These are phyloP conservation scores for Gonapodya prolifera DNA, from an alignment of 192 early-diverging fungal species.

Conservation along the genomic window DNA sequence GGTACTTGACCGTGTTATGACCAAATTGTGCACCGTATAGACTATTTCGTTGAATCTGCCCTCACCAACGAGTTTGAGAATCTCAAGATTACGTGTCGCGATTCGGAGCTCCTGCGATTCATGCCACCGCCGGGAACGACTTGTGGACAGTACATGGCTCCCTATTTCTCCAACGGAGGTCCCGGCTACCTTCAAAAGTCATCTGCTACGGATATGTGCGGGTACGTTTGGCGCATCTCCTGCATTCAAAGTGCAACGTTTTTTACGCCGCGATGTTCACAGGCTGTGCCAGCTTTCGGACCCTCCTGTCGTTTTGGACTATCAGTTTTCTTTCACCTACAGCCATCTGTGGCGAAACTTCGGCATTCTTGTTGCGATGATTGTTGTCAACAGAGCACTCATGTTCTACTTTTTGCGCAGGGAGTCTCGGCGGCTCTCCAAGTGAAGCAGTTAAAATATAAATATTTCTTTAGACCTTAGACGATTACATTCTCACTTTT, in stretches of 20 bases:
- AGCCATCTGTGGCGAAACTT: background rate
- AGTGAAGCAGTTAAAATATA: too few relatives aligned
- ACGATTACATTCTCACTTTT: too few relatives aligned
- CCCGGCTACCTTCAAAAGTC: background rate
- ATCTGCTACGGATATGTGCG: background rate
- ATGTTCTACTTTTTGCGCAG: background rate
- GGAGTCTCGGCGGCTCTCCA: background rate
- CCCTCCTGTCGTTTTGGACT: background rate
- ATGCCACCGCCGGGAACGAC: background rate
- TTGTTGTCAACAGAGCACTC: background rate
- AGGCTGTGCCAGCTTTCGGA: background rate
- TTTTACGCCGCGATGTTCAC: too few relatives aligned
- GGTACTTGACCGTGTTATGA: background rate
- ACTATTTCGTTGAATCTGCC: background rate
- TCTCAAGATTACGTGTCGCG: background rate
- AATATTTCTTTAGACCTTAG: too few relatives aligned
- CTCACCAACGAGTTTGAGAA: background rate
- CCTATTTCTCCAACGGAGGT: background rate
- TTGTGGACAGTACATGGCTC: constrained; percentile 2
- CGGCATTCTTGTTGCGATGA: background rate
- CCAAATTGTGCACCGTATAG: background rate
- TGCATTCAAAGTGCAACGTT: too few relatives aligned
- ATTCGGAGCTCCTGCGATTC: background rate
- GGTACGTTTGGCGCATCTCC: too few relatives aligned
- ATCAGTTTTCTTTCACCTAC: background rate